Evolutionary conservation across 768 basidiomycete species (phyloP), one percentile per base, ranked within the genome.

Genomic region (Boletus coccyginus): DNA sequence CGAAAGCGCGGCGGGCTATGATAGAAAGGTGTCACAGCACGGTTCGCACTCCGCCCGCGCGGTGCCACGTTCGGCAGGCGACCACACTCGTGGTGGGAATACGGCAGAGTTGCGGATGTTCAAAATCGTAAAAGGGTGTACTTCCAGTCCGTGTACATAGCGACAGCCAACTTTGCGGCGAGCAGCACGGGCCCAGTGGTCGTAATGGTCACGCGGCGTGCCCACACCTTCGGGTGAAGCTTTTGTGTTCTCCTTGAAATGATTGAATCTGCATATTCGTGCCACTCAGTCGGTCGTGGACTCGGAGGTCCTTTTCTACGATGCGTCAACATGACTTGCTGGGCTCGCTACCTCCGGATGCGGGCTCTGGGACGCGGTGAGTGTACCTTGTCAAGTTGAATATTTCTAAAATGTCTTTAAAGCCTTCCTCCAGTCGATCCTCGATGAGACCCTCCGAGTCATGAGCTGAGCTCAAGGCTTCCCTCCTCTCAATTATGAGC

Each of bases 281-380:
- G 16, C 17, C 13, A n/a, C 6, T 5, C 27, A 66, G 66, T 50
- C 40, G 19, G 40, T 46, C 27, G 47, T 46, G 29, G 68, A 64
- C 44, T n/a, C n/a, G n/a, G 62, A 72, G 16, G 43, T 79, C 5
- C 41, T 85, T 17, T 86, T 87, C 67, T 86, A 86, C 57, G 80
- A 86, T 58, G 80, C 61, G 0, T 82, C 48, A 11, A 46, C n/a
- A n/a, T 60, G 47, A 14, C 64, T 58, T 11, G 5, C 50, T 27
- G 62, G 62, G 40, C 29, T 45, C 60, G 2, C 35, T 43, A 7
- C 31, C 40, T 11, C 5, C 42, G 3, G 53, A 56, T 19, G 16
- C 32, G 11, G 43, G 54, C 9, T 7, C 39, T 10, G 52, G 50
- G 29, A n/a, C 16, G 6, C 53, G 56, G 63, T 57, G 29, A 46